Conservation (phyloP, 345 rosid species). For the Rhizophora mangle region DNA sequence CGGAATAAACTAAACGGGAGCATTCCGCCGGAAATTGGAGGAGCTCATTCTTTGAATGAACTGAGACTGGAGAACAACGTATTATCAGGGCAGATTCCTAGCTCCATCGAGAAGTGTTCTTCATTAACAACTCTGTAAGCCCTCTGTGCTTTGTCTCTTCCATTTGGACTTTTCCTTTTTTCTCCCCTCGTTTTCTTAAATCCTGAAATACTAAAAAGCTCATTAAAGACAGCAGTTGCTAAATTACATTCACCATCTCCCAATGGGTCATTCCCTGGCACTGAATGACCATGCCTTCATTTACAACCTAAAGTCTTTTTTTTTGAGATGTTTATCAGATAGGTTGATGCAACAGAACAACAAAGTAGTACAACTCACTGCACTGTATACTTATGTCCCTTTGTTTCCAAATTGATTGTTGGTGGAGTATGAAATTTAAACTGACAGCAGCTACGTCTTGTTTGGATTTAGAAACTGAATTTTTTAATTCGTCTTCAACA, state of each 20-base stretch:
- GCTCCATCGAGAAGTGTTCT: conserved; percentile 57
- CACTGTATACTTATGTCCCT: background rate
- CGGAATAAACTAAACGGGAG: conserved; percentile 60
- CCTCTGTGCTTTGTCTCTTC: conserved; percentile 8
- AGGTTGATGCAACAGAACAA: background rate
- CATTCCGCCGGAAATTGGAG: conserved; percentile 66
- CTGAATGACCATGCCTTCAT: background rate
- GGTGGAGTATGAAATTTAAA: background rate
- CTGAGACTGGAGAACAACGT: conserved; percentile 61
- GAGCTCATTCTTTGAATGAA: conserved; percentile 61
- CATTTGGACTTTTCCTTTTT: background rate
- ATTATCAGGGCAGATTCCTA: conserved; percentile 60
- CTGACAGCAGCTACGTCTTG: background rate
- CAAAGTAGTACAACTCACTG: background rate
- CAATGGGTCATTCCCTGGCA: background rate
- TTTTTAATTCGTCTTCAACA: background rate
- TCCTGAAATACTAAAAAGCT: too few species aligned
- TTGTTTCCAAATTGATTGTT: background rate
- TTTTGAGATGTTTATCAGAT: background rate
- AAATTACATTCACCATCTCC: background rate
- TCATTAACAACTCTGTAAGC: conserved; percentile 66
- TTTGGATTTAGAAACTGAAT: background rate
- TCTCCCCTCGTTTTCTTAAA: conserved; percentile 13
- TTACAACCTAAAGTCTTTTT: background rate
- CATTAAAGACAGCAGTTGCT: background rate